Percentiles rank a stretch among this genome's conserved stretches.
phyloP scores from a whole-genome alignment of 331 rosid genomes.

The Quercus lobata region DNA sequence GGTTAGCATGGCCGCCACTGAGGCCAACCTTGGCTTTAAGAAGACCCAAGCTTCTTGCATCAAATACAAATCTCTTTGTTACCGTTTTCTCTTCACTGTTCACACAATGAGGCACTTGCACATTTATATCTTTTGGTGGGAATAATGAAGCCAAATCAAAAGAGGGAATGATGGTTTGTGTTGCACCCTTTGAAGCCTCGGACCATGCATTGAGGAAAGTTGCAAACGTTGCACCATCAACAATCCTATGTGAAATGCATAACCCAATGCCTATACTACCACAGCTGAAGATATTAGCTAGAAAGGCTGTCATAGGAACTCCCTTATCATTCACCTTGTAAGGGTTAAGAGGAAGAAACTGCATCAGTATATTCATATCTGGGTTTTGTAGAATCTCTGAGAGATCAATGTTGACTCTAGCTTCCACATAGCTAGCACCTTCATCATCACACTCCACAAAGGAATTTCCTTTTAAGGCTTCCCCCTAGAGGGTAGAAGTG shows the following conservation, averaged over 20 bases:
- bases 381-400: not conserved
- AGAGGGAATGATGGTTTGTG: not conserved
- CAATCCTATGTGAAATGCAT: constrained; percentile 14
- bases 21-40: constrained; percentile 10
- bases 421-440: not conserved
- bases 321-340: not conserved
- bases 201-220: constrained; percentile 13
- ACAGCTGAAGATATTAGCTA: not conserved
- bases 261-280: constrained; percentile 14
- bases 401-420: not conserved
- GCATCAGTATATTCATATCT: not conserved
- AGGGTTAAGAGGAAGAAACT: constrained; percentile 18
- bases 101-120: too few relatives aligned
- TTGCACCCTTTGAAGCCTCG: not conserved
- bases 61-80: constrained; percentile 11
- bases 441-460: not conserved
- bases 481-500: constrained; percentile 19
- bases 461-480: not conserved
- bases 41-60: not conserved
- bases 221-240: constrained; percentile 1
- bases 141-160: not conserved
- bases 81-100: not conserved
- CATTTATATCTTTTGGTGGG: not conserved
- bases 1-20: not conserved
- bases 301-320: constrained; percentile 1